Percentiles rank a stretch among this genome's conserved stretches.
These are phyloP conservation scores for Curvularia spicifera DNA, from an alignment of 2,329 filamentous ascomycete species.

Conservation along the genomic window DNA sequence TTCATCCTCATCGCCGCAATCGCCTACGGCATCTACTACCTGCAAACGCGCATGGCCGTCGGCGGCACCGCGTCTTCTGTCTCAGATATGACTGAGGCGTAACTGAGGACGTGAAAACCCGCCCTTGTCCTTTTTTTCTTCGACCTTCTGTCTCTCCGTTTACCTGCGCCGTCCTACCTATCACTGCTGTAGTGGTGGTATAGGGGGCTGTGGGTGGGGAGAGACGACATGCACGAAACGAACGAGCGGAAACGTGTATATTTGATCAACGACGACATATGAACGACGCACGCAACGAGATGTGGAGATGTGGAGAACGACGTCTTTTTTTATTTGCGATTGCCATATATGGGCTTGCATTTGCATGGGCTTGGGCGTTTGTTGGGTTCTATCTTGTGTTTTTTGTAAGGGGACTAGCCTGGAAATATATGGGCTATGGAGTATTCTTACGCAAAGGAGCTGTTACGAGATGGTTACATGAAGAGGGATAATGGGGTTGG, in stretches of 20 bases:
- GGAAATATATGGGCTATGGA: neutral
- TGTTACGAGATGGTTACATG: neutral
- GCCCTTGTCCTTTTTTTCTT: neutral
- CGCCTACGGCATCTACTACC: slow-evolving; percentile 58
- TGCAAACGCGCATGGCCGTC: slow-evolving; percentile 53
- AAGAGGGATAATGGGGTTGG: neutral
- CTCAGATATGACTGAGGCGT: slow-evolving; percentile 44
- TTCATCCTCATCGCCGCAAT: slow-evolving; percentile 59
- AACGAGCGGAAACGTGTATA: neutral
- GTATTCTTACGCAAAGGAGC: neutral
- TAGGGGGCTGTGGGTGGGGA: neutral
- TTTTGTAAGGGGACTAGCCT: neutral
- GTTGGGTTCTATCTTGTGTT: neutral
- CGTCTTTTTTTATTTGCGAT: neutral
- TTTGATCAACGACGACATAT: neutral
- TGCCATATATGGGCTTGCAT: neutral
- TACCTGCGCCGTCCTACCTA: neutral
- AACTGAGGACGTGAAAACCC: slow-evolving; percentile 23
- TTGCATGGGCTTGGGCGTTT: neutral
- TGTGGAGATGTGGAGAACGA: neutral
- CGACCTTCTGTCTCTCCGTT: neutral
- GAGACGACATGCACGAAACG: neutral
- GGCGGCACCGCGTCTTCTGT: slow-evolving; percentile 41
- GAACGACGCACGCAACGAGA: neutral
- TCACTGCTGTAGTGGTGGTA: neutral